Evolutionary conservation across 495 filamentous ascomycete genomes (phyloP).

Genomic region (Aspergillus nidulans): DNA sequence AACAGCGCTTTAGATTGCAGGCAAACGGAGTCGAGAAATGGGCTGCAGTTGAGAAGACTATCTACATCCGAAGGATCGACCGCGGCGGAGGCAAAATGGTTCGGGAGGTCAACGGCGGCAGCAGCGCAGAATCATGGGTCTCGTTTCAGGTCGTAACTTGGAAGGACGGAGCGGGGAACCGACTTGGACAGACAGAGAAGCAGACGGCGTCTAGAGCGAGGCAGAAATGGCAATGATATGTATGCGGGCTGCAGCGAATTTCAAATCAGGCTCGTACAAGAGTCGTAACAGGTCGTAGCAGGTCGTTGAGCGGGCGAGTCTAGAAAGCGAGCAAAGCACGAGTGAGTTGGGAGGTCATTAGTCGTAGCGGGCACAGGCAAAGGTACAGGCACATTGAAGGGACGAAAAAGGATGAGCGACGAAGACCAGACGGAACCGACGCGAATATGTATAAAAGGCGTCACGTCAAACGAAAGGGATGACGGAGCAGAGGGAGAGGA

Average conservation of each 20-base stretch:
- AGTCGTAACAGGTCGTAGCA: slow-evolving; percentile 27
- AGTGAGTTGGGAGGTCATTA: slow-evolving; percentile 22
- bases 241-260: slow-evolving; percentile 9
- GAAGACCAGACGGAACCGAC: slow-evolving; percentile 9
- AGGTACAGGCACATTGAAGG: slow-evolving; percentile 21
- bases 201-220: slow-evolving; percentile 7
- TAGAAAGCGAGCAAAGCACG: slow-evolving; percentile 12
- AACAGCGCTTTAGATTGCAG: slow-evolving; percentile 21
- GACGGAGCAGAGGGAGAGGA: slow-evolving; percentile 21
- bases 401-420: slow-evolving; percentile 6
- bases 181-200: slow-evolving; percentile 22
- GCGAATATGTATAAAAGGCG: slow-evolving; percentile 24
- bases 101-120: slow-evolving; percentile 30
- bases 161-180: slow-evolving; percentile 34
- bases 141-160: slow-evolving; percentile 63
- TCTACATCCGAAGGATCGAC: slow-evolving; percentile 10
- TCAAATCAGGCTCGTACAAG: slow-evolving; percentile 17
- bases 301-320: slow-evolving; percentile 14
- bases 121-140: slow-evolving; percentile 44
- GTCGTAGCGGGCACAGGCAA: slow-evolving; percentile 15
- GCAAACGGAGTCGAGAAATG: slow-evolving; percentile 9
- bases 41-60: slow-evolving; percentile 1
- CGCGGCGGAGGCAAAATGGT: slow-evolving; percentile 16
- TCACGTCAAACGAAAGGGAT: slow-evolving; percentile 31
- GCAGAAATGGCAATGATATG: not conserved